phyloP scores from a whole-genome alignment of 164 flowering plant genomes.

The Protea cynaroides region DNA sequence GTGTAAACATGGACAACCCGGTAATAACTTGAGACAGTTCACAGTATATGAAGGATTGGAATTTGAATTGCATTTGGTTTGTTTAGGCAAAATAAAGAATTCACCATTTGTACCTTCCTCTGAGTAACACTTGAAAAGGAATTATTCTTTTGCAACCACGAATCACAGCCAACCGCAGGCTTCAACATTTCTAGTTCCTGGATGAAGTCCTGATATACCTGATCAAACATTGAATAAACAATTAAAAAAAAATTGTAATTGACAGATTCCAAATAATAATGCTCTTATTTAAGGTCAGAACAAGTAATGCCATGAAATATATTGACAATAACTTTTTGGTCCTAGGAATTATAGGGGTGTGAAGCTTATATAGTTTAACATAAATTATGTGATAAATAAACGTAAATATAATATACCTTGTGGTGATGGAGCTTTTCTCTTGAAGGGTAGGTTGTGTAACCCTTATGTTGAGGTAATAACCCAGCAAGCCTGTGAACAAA shows the following conservation, averaged over 20 bases:
- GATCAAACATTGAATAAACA: constrained; percentile 10
- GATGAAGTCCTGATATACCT: constrained; percentile 22
- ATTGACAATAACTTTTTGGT: not conserved
- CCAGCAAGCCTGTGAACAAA: constrained; percentile 16
- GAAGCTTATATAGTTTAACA: not conserved
- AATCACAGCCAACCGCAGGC: constrained; percentile 11
- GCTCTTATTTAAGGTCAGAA: not conserved
- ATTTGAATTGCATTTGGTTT: not conserved
- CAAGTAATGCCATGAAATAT: not conserved
- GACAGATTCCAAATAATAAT: not conserved
- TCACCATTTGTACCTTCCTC: constrained; percentile 13
- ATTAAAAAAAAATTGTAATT: not conserved
- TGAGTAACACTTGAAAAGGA: constrained; percentile 2
- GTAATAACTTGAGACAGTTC: too few species aligned
- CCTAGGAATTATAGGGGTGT: not conserved
- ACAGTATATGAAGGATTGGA: not conserved
- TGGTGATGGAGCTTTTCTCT: constrained; percentile 22
- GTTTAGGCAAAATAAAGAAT: not conserved
- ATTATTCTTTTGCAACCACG: not conserved
- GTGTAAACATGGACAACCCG: not conserved
- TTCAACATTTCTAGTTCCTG: constrained; percentile 25
- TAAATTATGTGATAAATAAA: not conserved
- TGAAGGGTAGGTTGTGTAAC: constrained; percentile 16
- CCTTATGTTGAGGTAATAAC: constrained; percentile 21
- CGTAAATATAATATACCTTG: constrained; percentile 18